Evolutionary conservation across 2,329 filamentous ascomycete species (phyloP), one percentile per base, ranked within the genome.

Genomic region (Alternaria longipes): DNA sequence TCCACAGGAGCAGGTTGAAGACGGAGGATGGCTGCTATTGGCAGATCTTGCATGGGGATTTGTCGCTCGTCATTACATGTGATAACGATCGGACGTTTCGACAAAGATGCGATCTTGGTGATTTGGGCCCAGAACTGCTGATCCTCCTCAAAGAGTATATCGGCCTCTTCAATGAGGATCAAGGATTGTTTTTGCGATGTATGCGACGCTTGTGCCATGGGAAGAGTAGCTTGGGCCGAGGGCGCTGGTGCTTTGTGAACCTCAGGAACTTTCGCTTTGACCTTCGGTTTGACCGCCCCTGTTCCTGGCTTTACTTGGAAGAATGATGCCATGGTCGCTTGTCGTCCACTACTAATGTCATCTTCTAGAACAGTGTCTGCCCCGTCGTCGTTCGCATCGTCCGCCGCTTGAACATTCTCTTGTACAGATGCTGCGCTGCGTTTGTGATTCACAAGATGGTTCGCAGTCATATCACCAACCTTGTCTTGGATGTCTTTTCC

Each of bases 401-500:
- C 67, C 8, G 56, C 47, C 4, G 57, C 16, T 12, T 51, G 18
- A 8, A 55, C 8, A 4, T 65, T 56, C 26, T 65, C 51, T 36
- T 69, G 65, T 1, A 54, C 50, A 81, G 83, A 55, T 12, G 46
- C 49, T 38, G 67, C 64, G 12, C 60, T 49, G 67, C 77, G 47
- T 70, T 77, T 63, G 56, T 75, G 84, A 65, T 89, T 88, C 20
- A 99, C 94, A 2, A 97, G 85, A 78, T 99, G 95, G 71, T 99
- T 98, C 63, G 90, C 90, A 4, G 93, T 95, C 94, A 99, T 98
- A 78, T 99, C 93, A 41, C 95, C 96, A 45, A 99, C 92, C 69
- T 87, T 92, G 71, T 99, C 95, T 34, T 97, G 77, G 49, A 99
- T 89, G 71, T 99, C 95, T 76, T 90, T 95, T 32, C 94, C 94